Evolutionary conservation across 2,329 filamentous ascomycete species (phyloP), one percentile per base, ranked within the genome.

Genomic region (Sporothrix brunneoviolacea): DNA sequence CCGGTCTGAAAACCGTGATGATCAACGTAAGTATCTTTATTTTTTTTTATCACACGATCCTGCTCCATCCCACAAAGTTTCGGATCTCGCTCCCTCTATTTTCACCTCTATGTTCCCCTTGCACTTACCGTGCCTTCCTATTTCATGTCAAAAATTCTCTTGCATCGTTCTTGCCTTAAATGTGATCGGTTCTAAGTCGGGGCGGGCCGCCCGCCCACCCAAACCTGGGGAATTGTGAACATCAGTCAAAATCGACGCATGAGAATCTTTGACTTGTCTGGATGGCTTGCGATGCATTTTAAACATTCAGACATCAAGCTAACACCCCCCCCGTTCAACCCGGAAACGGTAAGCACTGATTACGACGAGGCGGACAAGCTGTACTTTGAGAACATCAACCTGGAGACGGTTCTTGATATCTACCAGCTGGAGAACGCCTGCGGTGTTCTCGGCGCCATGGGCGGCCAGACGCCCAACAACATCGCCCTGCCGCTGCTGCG

Each of bases 391-490:
- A 94, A 91, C 64, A 94, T 96, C 68, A 90, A 84, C 60, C 45
- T 95, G 9, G 91, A 97, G 68, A 91, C 85, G 0, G 81, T 97
- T 1, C 76, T 97, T 16, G 91, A 97, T 62, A 95, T 97, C 59
- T 97, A 97, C 68, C 82, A 93, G 62, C 71, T 94, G 35, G 93
- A 98, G 70, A 77, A 76, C 22, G 83, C 91, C 0, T 83, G 77
- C 58, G 93, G 93, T 62, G 86, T 97, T 3, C 80, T 97, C 43
- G 87, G 95, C 54, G 91, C 90, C 47, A 95, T 97, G 88, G 91
- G 93, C 70, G 93, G 93, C 8, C 93, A 98, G 67, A 95, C 89
- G 0, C 91, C 93, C 3, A 97, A 97, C 77, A 97, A 97, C 74
- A 96, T 98, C 61, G 90, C 93, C 2, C 76, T 97, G 45, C 87